Conservation (phyloP, 2,329 filamentous ascomycete genomes). For the Basipetospora chlamydospora region DNA sequence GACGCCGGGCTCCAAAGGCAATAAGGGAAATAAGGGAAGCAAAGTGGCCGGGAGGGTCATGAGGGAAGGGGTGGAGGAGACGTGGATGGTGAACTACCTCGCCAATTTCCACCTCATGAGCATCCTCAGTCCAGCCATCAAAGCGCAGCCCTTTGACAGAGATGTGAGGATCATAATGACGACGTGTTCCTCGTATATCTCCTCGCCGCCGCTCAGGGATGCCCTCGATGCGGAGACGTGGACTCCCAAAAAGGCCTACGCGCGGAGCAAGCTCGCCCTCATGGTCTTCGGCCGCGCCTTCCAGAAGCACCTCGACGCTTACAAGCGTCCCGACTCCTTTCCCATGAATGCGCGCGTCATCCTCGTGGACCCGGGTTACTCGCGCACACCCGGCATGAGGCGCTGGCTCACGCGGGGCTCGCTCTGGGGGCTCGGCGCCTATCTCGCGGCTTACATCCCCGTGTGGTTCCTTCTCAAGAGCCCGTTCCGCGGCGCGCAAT, state of each 20-base stretch:
- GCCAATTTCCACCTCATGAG: conserved; percentile 90
- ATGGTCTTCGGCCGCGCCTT: conserved; percentile 83
- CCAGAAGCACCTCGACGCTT: conserved; percentile 79
- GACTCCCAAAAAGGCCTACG: conserved; percentile 43
- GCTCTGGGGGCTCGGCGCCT: conserved; percentile 62
- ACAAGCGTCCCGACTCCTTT: conserved; percentile 68
- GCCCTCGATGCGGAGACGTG: conserved; percentile 33
- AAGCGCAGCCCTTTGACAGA: conserved; percentile 82
- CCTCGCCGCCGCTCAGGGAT: conserved; percentile 50
- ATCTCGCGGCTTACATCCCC: conserved; percentile 62
- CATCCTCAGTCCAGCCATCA: conserved; percentile 78
- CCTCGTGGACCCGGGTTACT: conserved; percentile 73
- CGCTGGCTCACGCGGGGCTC: conserved; percentile 79
- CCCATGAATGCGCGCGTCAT: conserved; percentile 74
- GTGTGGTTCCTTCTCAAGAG: conserved; percentile 87
- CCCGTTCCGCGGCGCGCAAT: conserved; percentile 69
- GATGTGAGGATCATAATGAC: conserved; percentile 81
- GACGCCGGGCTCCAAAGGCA: conserved; percentile 52
- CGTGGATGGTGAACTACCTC: conserved; percentile 90
- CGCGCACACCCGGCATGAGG: conserved; percentile 73
- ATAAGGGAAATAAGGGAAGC: too few species aligned
- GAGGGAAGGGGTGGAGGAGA: conserved; percentile 68
- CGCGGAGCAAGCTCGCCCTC: conserved; percentile 60
- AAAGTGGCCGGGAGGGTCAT: conserved; percentile 47
- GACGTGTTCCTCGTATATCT: conserved; percentile 80